Conservation (phyloP, 1,284 basidiomycete species). For the Marasmius sp. region DNA sequence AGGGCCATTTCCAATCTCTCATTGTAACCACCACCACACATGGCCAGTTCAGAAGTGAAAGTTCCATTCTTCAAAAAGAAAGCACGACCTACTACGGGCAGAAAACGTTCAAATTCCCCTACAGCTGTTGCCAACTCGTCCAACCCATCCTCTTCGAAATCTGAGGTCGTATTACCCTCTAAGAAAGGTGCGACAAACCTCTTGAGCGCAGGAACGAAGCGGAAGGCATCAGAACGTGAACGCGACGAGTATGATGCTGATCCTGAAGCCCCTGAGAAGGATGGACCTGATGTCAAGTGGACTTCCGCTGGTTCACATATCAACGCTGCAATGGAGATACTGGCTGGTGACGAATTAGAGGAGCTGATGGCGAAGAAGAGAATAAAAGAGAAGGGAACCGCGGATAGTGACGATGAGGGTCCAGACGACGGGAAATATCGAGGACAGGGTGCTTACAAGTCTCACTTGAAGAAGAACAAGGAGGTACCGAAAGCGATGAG, state of each 20-base stretch:
- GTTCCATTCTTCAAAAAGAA: conserved; percentile 90
- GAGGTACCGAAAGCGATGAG: conserved; percentile 89
- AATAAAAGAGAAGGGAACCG: conserved; percentile 48
- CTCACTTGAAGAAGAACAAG: conserved; percentile 77
- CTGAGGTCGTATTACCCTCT: conserved; percentile 73
- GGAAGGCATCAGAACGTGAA: conserved; percentile 65
- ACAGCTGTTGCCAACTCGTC: conserved; percentile 32
- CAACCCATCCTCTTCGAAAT: conserved; percentile 45
- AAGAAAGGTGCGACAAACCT: conserved; percentile 69
- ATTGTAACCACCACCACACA: conserved; percentile 14
- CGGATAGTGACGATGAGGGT: conserved; percentile 58
- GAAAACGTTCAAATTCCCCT: conserved; percentile 72
- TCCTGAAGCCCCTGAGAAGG: conserved; percentile 43
- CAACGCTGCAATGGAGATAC: conserved; percentile 67
- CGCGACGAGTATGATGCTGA: conserved; percentile 42
- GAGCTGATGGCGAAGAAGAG: conserved; percentile 68
- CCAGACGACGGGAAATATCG: conserved; percentile 88
- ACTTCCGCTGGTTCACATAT: conserved; percentile 67
- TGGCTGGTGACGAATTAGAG: conserved; percentile 78
- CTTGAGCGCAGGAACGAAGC: conserved; percentile 84
- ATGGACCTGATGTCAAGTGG: conserved; percentile 82
- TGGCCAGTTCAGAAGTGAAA: conserved; percentile 45
- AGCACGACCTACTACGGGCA: conserved; percentile 66
- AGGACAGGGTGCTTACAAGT: conserved; percentile 81
- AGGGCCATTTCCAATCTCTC: not conserved